phyloP scores from a whole-genome alignment of 1,139 yeast genomes.

The Yamadazyma triangularis region DNA sequence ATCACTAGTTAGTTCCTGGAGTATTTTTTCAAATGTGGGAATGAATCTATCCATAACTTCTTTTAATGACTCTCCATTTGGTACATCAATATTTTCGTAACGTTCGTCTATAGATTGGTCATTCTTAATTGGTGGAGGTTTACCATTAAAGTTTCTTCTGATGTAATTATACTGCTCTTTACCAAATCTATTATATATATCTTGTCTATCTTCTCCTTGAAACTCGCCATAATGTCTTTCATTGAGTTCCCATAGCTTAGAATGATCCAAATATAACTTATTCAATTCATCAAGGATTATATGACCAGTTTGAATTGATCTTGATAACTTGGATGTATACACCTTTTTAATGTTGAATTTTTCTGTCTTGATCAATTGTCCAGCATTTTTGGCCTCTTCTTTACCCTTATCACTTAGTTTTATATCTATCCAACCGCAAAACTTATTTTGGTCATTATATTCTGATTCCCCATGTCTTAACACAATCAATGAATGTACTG shows the following conservation, averaged over 20 bases:
- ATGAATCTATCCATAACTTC: slow-evolving; percentile 61
- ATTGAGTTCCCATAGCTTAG: slow-evolving; percentile 65
- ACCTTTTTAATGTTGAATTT: slow-evolving; percentile 34
- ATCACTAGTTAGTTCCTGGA: slow-evolving; percentile 39
- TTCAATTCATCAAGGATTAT: slow-evolving; percentile 49
- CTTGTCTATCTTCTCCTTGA: slow-evolving; percentile 64
- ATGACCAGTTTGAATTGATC: slow-evolving; percentile 65
- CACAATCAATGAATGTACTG: slow-evolving; percentile 29
- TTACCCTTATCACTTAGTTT: slow-evolving; percentile 57
- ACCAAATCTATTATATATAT: slow-evolving; percentile 50
- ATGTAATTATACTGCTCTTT: slow-evolving; percentile 55
- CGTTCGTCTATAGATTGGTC: slow-evolving; percentile 43
- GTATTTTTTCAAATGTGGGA: slow-evolving; percentile 47
- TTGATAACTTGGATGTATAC: slow-evolving; percentile 59
- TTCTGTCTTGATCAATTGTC: slow-evolving; percentile 37
- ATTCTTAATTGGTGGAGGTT: slow-evolving; percentile 50
- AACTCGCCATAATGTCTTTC: slow-evolving; percentile 77
- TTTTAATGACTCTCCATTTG: slow-evolving; percentile 64
- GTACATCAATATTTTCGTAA: slow-evolving; percentile 41
- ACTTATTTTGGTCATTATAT: slow-evolving; percentile 64
- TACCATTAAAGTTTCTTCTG: slow-evolving; percentile 63
- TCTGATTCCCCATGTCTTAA: slow-evolving; percentile 76
- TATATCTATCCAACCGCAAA: slow-evolving; percentile 86
- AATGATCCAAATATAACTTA: slow-evolving; percentile 43
- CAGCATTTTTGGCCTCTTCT: slow-evolving; percentile 59